These are phyloP conservation scores for Penicillium freii DNA, from an alignment of 2,329 filamentous ascomycete species.

Conservation along the genomic window DNA sequence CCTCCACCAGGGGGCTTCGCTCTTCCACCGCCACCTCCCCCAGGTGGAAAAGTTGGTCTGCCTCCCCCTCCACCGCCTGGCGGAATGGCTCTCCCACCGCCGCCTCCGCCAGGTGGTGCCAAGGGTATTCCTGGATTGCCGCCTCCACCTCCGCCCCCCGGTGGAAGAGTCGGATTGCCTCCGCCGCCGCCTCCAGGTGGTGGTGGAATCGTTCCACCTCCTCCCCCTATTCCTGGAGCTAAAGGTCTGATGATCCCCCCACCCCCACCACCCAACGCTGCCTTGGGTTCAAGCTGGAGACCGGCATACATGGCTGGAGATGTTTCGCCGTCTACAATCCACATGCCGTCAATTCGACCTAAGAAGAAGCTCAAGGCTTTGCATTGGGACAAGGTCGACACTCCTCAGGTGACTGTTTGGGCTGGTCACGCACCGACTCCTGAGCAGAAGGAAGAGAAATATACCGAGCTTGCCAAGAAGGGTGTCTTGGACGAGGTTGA, in stretches of 20 bases:
- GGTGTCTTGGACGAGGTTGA: constrained; percentile 97
- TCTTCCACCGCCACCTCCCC: constrained; percentile 22
- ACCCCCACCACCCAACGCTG: constrained; percentile 64
- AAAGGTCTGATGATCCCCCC: constrained; percentile 54
- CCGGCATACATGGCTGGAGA: constrained; percentile 72
- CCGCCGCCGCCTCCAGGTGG: constrained; percentile 39
- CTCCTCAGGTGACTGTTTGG: constrained; percentile 89
- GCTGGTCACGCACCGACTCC: constrained; percentile 80
- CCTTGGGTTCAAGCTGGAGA: constrained; percentile 52
- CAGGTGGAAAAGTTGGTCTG: constrained; percentile 46
- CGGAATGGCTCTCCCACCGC: constrained; percentile 40
- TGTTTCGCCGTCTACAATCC: constrained; percentile 59
- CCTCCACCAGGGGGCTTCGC: constrained; percentile 3
- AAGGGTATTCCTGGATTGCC: constrained; percentile 41
- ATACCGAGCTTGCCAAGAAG: constrained; percentile 86
- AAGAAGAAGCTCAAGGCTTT: constrained; percentile 99
- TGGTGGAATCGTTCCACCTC: constrained; percentile 46
- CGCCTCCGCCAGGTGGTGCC: constrained; percentile 43
- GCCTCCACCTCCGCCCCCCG: constrained; percentile 48
- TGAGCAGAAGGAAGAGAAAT: constrained; percentile 91
- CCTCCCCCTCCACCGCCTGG: constrained; percentile 50
- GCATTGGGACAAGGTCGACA: constrained; percentile 98
- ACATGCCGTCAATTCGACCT: constrained; percentile 76
- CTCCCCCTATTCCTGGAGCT: constrained; percentile 45
- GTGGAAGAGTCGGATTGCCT: constrained; percentile 31